phyloP scores from a whole-genome alignment of 2,329 filamentous ascomycete species.

The Tolypocladium sp. region DNA sequence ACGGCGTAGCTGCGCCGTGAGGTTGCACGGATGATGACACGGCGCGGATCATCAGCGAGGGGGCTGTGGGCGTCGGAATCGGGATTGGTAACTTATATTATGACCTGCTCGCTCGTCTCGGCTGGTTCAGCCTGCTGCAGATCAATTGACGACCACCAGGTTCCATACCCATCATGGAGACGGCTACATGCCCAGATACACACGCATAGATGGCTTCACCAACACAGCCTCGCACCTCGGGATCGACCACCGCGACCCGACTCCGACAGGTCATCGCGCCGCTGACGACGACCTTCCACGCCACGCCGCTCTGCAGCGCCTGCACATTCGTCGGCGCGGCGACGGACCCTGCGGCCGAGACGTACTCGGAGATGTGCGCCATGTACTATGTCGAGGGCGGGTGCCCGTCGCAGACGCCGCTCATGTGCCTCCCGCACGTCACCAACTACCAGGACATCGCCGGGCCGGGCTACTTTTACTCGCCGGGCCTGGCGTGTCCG shows the following conservation, averaged over 20 bases:
- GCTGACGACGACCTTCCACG: background rate
- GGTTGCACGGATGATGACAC: background rate
- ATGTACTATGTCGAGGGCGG: background rate
- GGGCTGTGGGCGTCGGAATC: background rate
- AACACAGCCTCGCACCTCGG: background rate
- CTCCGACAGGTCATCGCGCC: background rate
- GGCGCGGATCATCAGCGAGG: background rate
- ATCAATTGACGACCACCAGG: background rate
- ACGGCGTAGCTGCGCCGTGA: background rate
- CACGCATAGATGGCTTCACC: background rate
- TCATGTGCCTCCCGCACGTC: background rate
- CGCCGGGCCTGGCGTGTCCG: background rate
- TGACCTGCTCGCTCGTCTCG: background rate
- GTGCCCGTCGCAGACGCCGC: background rate
- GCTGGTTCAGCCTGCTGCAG: no score
- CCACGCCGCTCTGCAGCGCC: background rate
- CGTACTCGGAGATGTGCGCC: constrained; percentile 1
- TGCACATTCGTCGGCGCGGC: constrained; percentile 1
- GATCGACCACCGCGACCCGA: background rate
- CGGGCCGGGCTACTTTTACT: constrained; percentile 1
- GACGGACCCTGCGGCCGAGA: background rate
- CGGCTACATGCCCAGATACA: no score
- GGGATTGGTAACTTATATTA: background rate
- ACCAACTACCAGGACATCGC: background rate
- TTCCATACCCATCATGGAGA: background rate